Base-by-base conservation (phyloP, 441 rosid species). In the Macaranga tanarius region DNA sequence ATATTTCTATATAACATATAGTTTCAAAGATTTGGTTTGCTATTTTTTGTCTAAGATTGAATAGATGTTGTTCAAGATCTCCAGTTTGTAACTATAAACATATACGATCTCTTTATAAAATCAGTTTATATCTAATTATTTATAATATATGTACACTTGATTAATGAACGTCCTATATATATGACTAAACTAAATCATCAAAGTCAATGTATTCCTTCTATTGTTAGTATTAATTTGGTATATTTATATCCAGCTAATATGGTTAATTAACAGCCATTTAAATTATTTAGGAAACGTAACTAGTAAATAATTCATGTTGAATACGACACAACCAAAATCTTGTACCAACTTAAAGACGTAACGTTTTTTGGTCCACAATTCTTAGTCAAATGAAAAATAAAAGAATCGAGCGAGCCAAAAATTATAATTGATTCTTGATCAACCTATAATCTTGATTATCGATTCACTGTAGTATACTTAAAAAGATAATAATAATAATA, bases 11-110 rank as follows among this genome's bases (percentile, higher is more conserved):
- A 16, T 38, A 44, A 56, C 26, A 25, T 40, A 52, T 51, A 50
- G 59, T 25, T 34, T 52, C 50, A 62, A 72, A 62, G 54, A 62
- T 72, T 50, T 62, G 22, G 40, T 51, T 72, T 72, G 75, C 42
- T 40, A 20, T 69, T 10, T 25, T 48, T 7, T 48, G 65, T 59
- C 65, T 61, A 10, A 58, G 44, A 45, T 45, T 44, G 73, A 61
- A 13, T 26, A 26, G 31, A 71, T 34, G 8, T 2, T 11, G 28
- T 28, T 70, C 28, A 28, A 50, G 11, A 48, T 34, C 67, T 51
- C 60, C 8, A 71, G 19, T 62, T 71, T 71, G 34, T 50, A 54
- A 15, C 31, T 11, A 62, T 1, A 60, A 0, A 71, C 10, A 28
- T 7, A 31, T 67, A 55, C 15, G 61, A 56, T 56, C 12, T 11